Evolutionary conservation across 148 eudicot species (phyloP).

Genomic region (Polygonum maritimum): DNA sequence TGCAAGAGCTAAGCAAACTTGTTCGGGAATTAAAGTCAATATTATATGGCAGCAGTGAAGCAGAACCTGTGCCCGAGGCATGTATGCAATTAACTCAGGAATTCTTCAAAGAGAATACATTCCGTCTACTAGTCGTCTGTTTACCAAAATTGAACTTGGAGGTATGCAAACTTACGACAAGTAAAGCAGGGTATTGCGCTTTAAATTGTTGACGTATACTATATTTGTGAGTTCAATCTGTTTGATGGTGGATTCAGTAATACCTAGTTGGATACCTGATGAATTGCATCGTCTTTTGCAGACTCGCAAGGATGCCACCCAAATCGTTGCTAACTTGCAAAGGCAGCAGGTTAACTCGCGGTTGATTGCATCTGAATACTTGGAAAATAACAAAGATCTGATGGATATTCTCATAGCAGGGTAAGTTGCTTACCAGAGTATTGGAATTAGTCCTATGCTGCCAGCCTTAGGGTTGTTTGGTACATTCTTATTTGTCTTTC

Average conservation of each 20-base stretch:
- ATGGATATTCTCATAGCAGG: constrained; percentile 76
- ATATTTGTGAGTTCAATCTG: background rate
- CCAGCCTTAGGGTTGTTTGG: background rate
- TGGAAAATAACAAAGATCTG: constrained; percentile 79
- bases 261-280: background rate
- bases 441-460: background rate
- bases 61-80: constrained; percentile 89
- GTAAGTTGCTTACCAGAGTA: constrained; percentile 35
- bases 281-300: constrained; percentile 21
- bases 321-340: constrained; percentile 96
- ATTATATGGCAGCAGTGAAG: constrained; percentile 83
- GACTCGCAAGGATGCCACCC: constrained; percentile 99
- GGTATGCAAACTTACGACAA: constrained; percentile 27
- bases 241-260: background rate
- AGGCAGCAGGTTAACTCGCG: constrained; percentile 89
- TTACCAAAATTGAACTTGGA: constrained; percentile 85
- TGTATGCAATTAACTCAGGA: constrained; percentile 92
- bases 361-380: constrained; percentile 86
- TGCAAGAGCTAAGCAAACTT: constrained; percentile 59
- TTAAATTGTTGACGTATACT: background rate
- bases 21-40: constrained; percentile 67
- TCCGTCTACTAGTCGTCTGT: constrained; percentile 55
- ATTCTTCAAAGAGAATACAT: constrained; percentile 70
- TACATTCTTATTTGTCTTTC: background rate
- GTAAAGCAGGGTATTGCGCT: background rate